Percentiles rank a stretch among this genome's conserved stretches.
Conservation (phyloP, 2,329 filamentous ascomycete species). For the Paracorniculantispora psalliotae region DNA sequence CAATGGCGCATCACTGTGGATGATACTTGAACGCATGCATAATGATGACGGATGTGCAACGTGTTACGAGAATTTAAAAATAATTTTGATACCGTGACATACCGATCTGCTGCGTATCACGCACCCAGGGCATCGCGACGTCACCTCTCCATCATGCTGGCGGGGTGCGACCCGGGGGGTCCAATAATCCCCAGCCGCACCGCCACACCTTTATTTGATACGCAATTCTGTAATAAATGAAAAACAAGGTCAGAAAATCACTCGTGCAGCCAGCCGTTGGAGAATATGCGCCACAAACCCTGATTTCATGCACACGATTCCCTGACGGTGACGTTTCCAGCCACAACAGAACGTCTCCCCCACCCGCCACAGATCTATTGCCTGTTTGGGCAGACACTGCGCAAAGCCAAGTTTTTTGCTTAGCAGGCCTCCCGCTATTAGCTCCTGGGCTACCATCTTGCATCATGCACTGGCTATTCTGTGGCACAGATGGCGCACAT, state of each 20-base stretch:
- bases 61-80: background rate
- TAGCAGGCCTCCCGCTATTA: background rate
- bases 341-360: background rate
- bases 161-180: background rate
- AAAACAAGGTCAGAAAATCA: background rate
- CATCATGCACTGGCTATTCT: background rate
- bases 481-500: background rate
- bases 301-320: slow-evolving; percentile 4
- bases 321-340: slow-evolving; percentile 11
- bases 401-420: slow-evolving; percentile 13
- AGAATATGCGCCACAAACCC: slow-evolving; percentile 6
- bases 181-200: background rate
- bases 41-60: background rate
- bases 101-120: background rate
- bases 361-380: slow-evolving; percentile 9
- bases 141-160: slow-evolving; percentile 3
- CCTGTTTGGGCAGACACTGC: background rate
- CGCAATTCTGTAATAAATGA: background rate
- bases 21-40: background rate
- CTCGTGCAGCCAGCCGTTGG: background rate
- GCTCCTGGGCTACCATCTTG: background rate
- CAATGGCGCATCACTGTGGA: background rate
- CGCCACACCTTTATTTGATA: background rate
- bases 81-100: slow-evolving; percentile 1
- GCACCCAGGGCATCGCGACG: background rate